Base-by-base conservation (phyloP, 1,284 basidiomycete species). In the Tylopilus orsonianus region DNA sequence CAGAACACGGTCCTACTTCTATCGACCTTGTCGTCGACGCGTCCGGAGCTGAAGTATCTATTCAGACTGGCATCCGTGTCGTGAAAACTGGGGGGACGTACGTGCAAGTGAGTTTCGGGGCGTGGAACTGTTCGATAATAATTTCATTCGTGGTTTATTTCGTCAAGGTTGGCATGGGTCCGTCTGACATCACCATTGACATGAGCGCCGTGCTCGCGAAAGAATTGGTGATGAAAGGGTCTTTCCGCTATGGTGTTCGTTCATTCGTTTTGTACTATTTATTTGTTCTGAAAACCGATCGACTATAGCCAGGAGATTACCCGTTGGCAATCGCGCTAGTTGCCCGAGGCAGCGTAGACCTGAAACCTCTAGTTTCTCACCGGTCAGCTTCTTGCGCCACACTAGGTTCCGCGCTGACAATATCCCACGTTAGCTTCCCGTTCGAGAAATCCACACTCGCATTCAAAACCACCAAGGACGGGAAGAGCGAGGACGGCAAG, bases 301-400 rank as follows among this genome's bases (percentile, higher is more conserved):
- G 27, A 5, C 10, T 30, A 33, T 61, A 89, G 87, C 82, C 88
- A 39, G 91, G 90, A 22, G 86, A 89, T 71, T 95, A 95, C 68
- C 82, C 85, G 30, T 79, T 92, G 57, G 91, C 91, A 16, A 89
- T 96, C 59, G 79, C 88, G 18, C 79, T 97, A 33, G 88, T 87
- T 29, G 73, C 85, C 10, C 79, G 79, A 52, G 90, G 90, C 39
- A 85, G 87, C 64, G 81, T 97, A 61, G 77, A 96, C 70, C 75
- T 97, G 56, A 93, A 90, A 70, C 87, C 91, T 12, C 77, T 97
- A 33, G 89, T 97, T 44, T 93, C 93, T 6, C 91, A 94, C 66
- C 78, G 92, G 83, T 87, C 66, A 60, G 70, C 65, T 56, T 41
- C 29, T 8, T 41, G 16, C 27, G 7, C 26, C 19, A 29, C 42